These are phyloP conservation scores for Leptographium wingfieldii DNA, from an alignment of 2,329 filamentous ascomycete species.

Conservation along the genomic window DNA sequence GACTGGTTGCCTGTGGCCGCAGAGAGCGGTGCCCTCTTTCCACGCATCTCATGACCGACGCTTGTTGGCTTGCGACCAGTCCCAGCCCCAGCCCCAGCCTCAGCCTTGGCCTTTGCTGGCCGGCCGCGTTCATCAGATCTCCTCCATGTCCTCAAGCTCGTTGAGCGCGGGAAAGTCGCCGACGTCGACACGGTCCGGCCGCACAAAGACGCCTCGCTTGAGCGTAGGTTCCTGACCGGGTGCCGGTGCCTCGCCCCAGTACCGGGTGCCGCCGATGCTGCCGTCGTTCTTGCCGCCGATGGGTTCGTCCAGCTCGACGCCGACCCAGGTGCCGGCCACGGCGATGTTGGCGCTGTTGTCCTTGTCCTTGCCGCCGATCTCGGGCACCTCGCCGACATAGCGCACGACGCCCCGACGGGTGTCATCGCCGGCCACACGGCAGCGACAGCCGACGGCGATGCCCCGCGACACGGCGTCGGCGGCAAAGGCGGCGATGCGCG, in stretches of 20 bases:
- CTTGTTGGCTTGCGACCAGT: no score
- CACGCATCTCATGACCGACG: no score
- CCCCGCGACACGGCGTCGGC: constrained; percentile 59
- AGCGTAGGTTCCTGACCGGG: constrained; percentile 20
- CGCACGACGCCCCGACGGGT: constrained; percentile 54
- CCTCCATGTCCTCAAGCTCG: constrained; percentile 66
- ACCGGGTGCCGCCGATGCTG: constrained; percentile 48
- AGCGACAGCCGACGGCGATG: constrained; percentile 50
- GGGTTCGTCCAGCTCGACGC: constrained; percentile 64
- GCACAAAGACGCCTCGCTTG: constrained; percentile 68
- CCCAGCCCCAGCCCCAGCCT: no score
- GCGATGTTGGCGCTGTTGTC: constrained; percentile 25
- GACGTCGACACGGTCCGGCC: constrained; percentile 64
- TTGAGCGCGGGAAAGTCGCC: constrained; percentile 61
- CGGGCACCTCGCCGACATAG: constrained; percentile 62
- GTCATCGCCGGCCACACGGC: constrained; percentile 55
- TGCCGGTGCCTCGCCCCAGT: constrained; percentile 52
- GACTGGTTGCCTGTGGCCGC: no score
- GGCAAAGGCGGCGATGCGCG: constrained; percentile 55
- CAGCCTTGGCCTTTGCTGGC: no score
- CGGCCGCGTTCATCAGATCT: constrained; percentile 35
- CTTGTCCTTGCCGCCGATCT: constrained; percentile 34
- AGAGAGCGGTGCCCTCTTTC: no score
- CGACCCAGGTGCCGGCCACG: constrained; percentile 52
- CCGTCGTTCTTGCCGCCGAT: constrained; percentile 74